Evolutionary conservation across 2,329 filamentous ascomycete species (phyloP).

Genomic region (Chrysoporthe puriensis): DNA sequence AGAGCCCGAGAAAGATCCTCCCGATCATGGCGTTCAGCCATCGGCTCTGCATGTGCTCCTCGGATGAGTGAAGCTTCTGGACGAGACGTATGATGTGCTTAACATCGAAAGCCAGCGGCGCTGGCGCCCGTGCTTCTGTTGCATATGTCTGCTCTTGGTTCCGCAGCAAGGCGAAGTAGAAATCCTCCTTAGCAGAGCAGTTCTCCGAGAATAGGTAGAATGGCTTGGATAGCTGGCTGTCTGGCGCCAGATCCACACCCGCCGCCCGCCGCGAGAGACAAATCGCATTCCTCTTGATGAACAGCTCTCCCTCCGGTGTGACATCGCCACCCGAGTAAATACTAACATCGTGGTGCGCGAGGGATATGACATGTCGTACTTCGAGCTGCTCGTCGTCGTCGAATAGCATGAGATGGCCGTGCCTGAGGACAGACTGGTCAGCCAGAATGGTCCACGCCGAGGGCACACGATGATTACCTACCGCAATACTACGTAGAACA

Average conservation of each 20-base stretch:
- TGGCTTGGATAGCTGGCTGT: conserved; percentile 69
- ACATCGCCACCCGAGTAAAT: conserved; percentile 79
- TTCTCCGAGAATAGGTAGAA: conserved; percentile 96
- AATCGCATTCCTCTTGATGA: conserved; percentile 92
- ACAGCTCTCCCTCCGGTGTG: conserved; percentile 90
- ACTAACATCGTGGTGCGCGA: conserved; percentile 83
- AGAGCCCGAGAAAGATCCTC: conserved; percentile 82
- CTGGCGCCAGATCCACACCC: conserved; percentile 57
- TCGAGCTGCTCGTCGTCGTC: conserved; percentile 95
- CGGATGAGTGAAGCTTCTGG: conserved; percentile 86
- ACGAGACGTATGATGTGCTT: conserved; percentile 88
- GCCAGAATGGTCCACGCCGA: conserved; percentile 8
- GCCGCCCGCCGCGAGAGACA: conserved; percentile 71
- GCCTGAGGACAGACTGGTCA: conserved; percentile 53
- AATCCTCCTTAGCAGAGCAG: conserved; percentile 95
- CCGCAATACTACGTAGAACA: conserved; percentile 91
- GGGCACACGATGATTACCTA: conserved; percentile 44
- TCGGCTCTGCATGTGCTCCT: conserved; percentile 85
- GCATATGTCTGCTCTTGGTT: conserved; percentile 75
- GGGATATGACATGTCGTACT: conserved; percentile 92
- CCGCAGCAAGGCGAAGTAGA: conserved; percentile 89
- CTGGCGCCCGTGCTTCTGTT: conserved; percentile 61
- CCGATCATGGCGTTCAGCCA: conserved; percentile 95
- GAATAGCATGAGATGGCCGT: conserved; percentile 96
- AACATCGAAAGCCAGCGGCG: conserved; percentile 76